Conservation (phyloP, 163 green algal genomes). For the Smithsoniella earleae region DNA sequence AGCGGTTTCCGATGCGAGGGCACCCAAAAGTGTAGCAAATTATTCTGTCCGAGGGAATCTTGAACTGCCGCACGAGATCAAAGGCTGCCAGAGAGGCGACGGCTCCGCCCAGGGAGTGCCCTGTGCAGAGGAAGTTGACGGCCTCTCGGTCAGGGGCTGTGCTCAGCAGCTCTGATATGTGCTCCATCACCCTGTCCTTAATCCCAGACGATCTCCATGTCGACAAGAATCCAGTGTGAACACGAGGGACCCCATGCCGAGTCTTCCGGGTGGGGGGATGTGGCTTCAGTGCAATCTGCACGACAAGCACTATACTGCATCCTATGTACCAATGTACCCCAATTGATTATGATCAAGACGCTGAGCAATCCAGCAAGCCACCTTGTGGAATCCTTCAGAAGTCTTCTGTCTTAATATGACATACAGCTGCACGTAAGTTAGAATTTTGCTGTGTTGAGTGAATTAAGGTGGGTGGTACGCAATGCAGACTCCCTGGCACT, state of each 20-base stretch:
- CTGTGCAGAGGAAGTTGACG: conserved; percentile 35
- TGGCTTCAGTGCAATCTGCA: neutral
- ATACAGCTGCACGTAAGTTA: too few species aligned
- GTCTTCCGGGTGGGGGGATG: neutral
- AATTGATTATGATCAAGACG: too few species aligned
- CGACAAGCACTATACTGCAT: too few species aligned
- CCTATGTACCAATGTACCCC: too few species aligned
- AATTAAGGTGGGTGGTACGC: too few species aligned
- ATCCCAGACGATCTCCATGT: neutral
- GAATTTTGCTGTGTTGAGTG: too few species aligned
- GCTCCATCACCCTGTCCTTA: neutral
- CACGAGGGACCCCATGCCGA: neutral
- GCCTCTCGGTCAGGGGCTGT: neutral
- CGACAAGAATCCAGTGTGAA: neutral
- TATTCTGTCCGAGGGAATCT: neutral
- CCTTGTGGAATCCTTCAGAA: too few species aligned
- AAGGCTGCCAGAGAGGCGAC: conserved; percentile 27
- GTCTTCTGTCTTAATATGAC: too few species aligned
- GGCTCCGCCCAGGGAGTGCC: conserved; percentile 40
- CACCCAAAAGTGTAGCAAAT: conserved; percentile 21
- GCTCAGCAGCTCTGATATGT: neutral
- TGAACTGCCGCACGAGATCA: neutral
- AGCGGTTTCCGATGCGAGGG: conserved; percentile 5
- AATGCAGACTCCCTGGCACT: too few species aligned
- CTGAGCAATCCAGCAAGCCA: too few species aligned